phyloP scores from a whole-genome alignment of 2,329 filamentous ascomycete genomes.

The Ophiocordyceps camponoti-rufipedis region DNA sequence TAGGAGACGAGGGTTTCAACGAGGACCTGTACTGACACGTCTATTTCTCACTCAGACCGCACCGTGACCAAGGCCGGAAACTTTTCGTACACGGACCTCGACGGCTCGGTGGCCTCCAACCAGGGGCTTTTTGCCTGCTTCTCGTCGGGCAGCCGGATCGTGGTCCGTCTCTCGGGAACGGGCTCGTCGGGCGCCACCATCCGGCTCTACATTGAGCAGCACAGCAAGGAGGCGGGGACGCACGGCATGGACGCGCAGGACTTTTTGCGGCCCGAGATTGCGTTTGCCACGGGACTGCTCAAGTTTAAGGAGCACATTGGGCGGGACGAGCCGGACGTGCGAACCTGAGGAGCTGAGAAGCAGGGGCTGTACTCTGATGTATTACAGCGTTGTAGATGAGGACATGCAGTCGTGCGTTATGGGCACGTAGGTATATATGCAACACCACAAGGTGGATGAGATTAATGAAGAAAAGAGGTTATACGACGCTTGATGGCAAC shows the following conservation, averaged over 20 bases:
- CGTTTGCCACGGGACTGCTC: constrained; percentile 66
- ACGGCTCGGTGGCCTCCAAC: constrained; percentile 87
- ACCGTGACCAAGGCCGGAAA: constrained; percentile 83
- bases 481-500: too few relatives aligned
- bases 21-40: too few relatives aligned
- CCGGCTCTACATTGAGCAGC: constrained; percentile 91
- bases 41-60: constrained; percentile 38
- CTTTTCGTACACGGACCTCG: constrained; percentile 97
- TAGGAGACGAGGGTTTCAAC: neutral
- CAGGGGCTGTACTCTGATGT: too few relatives aligned
- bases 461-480: too few relatives aligned
- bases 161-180: constrained; percentile 87
- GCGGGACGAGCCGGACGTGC: constrained; percentile 85
- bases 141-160: constrained; percentile 83
- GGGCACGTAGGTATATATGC: too few relatives aligned
- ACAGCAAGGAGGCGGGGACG: constrained; percentile 63
- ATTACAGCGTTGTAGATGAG: too few relatives aligned
- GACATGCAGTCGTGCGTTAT: too few relatives aligned
- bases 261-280: constrained; percentile 80
- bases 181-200: constrained; percentile 93
- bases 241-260: constrained; percentile 77
- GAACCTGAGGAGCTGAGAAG: constrained; percentile 41
- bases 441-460: too few relatives aligned
- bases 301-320: constrained; percentile 91
- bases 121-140: constrained; percentile 93